These are phyloP conservation scores for Trichoderma sp. DNA, from an alignment of 2,329 filamentous ascomycete genomes.

Conservation along the genomic window DNA sequence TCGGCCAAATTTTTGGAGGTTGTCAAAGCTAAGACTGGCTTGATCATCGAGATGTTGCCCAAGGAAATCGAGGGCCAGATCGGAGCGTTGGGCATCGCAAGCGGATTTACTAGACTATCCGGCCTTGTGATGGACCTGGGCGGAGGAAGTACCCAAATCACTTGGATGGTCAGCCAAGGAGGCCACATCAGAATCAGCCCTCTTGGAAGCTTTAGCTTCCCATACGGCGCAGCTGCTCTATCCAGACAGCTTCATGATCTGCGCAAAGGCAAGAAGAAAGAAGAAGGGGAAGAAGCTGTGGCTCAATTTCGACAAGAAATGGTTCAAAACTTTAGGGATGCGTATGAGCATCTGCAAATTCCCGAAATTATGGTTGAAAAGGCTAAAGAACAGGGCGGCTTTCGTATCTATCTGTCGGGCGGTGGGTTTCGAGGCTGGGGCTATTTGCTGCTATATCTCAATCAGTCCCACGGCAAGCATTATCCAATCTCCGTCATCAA, in stretches of 20 bases:
- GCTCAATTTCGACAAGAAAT: slow-evolving; percentile 49
- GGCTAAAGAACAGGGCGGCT: slow-evolving; percentile 44
- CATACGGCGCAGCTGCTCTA: slow-evolving; percentile 67
- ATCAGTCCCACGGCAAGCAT: slow-evolving; percentile 53
- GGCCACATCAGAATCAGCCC: slow-evolving; percentile 51
- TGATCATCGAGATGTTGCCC: slow-evolving; percentile 57
- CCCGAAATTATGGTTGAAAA: slow-evolving; percentile 47
- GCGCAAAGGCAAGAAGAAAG: slow-evolving; percentile 35
- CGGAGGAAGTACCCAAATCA: slow-evolving; percentile 67
- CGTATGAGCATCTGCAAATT: slow-evolving; percentile 51
- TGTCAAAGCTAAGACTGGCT: slow-evolving; percentile 55
- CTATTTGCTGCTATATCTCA: slow-evolving; percentile 59
- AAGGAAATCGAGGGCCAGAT: slow-evolving; percentile 66
- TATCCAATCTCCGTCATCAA: slow-evolving; percentile 73
- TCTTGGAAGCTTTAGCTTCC: slow-evolving; percentile 60
- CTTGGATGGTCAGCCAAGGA: slow-evolving; percentile 56
- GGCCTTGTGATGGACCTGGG: slow-evolving; percentile 71
- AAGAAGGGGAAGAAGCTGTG: slow-evolving; percentile 43
- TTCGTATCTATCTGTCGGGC: slow-evolving; percentile 64
- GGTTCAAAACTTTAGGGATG: slow-evolving; percentile 47
- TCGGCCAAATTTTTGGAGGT: slow-evolving; percentile 28
- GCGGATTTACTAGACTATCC: slow-evolving; percentile 56
- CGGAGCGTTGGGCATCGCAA: slow-evolving; percentile 65
- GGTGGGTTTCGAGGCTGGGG: slow-evolving; percentile 72
- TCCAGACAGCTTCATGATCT: slow-evolving; percentile 50